Conservation (phyloP, 345 rosid species). For the Sisymbrium altissimum region DNA sequence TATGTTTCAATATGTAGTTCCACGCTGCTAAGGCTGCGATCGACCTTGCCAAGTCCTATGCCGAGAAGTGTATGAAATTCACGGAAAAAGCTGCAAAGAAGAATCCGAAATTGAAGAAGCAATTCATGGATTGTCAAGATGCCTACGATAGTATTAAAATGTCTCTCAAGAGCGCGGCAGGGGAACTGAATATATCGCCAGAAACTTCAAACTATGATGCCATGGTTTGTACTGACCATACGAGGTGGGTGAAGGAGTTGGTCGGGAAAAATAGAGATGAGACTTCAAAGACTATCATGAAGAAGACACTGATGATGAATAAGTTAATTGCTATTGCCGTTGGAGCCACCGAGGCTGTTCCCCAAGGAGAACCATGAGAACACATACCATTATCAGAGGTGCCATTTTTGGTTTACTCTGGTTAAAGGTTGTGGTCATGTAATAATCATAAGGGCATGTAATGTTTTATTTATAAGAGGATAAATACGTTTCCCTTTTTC, state of each 20-base stretch:
- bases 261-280: background rate
- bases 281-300: background rate
- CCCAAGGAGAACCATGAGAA: background rate
- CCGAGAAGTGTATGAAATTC: background rate
- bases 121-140: background rate
- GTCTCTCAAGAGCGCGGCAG: background rate
- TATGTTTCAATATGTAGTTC: background rate
- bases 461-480: no score
- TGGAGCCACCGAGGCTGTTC: background rate
- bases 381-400: background rate
- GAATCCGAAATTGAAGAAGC: background rate
- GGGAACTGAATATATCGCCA: background rate
- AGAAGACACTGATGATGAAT: background rate
- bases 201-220: constrained; percentile 1
- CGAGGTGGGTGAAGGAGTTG: background rate
- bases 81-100: background rate
- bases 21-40: background rate
- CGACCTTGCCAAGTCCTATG: background rate
- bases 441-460: background rate
- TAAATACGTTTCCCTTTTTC: no score
- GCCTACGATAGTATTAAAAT: background rate
- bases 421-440: background rate
- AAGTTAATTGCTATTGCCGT: background rate
- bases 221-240: background rate
- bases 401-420: background rate